These are phyloP conservation scores for Cutaneotrichosporon mucoides DNA, from an alignment of 1,284 basidiomycete genomes.

Conservation along the genomic window DNA sequence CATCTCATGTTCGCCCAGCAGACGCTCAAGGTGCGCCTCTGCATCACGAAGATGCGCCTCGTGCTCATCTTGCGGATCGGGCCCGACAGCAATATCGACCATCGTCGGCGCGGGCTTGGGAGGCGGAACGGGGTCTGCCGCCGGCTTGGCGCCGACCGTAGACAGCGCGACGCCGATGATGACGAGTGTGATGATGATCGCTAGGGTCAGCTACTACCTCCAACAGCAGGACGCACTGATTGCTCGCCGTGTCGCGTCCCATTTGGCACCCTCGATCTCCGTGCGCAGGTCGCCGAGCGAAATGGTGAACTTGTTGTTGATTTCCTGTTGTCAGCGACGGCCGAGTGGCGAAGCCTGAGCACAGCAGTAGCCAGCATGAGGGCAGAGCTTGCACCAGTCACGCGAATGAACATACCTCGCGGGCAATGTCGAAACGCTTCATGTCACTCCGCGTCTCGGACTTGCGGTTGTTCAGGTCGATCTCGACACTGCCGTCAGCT, in stretches of 20 bases:
- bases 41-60: constrained; percentile 2
- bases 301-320: constrained; percentile 81
- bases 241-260: constrained; percentile 83
- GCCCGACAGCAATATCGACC: constrained; percentile 2
- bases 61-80: not conserved
- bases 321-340: constrained; percentile 59
- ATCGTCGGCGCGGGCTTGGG: not conserved
- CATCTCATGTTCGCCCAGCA: not conserved
- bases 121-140: constrained; percentile 12
- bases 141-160: constrained; percentile 5
- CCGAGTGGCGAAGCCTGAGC: too few species aligned
- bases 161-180: constrained; percentile 16
- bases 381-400: too few species aligned
- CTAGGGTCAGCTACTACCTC: constrained; percentile 16
- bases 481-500: constrained; percentile 60
- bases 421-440: constrained; percentile 79
- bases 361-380: too few species aligned
- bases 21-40: constrained; percentile 1
- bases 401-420: constrained; percentile 64
- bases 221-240: constrained; percentile 65
- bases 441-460: constrained; percentile 84
- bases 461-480: constrained; percentile 92
- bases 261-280: constrained; percentile 80
- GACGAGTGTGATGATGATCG: constrained; percentile 35
- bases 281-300: constrained; percentile 78